Evolutionary conservation across 768 basidiomycete genomes (phyloP).

Genomic region (Lactifluus rugatus): DNA sequence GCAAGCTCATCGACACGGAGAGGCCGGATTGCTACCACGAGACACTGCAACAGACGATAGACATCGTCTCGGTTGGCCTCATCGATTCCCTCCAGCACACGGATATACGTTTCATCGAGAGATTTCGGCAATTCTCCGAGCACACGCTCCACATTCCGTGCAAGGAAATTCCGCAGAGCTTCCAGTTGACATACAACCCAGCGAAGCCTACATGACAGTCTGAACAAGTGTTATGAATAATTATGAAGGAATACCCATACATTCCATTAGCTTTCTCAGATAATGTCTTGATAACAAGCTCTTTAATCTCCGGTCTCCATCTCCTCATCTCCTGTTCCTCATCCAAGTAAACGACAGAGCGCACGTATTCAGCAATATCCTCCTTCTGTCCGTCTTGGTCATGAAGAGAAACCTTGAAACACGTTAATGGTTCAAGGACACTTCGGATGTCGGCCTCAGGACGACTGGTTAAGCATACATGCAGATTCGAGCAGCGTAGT

Average conservation of each 20-base stretch:
- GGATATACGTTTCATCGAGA: neutral
- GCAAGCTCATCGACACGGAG: neutral
- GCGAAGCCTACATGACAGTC: neutral
- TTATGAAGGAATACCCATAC: neutral
- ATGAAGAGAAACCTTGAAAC: neutral
- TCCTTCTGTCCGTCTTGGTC: neutral
- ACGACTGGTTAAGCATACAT: neutral
- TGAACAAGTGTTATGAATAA: neutral
- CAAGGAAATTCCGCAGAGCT: neutral
- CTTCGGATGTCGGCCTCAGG: neutral
- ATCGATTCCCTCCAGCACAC: neutral
- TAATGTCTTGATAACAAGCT: neutral
- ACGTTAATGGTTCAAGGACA: neutral
- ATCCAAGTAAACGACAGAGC: neutral
- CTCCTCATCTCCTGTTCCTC: neutral
- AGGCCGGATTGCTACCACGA: neutral
- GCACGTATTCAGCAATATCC: neutral
- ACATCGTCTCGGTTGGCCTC: neutral
- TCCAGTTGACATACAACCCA: neutral
- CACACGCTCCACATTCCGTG: neutral
- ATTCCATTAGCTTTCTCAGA: neutral
- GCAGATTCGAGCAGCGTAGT: neutral
- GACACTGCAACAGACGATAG: neutral
- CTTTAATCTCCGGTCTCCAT: neutral
- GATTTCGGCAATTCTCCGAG: neutral